Conservation (phyloP, 1,284 basidiomycete species). For the Cerrena zonata region DNA sequence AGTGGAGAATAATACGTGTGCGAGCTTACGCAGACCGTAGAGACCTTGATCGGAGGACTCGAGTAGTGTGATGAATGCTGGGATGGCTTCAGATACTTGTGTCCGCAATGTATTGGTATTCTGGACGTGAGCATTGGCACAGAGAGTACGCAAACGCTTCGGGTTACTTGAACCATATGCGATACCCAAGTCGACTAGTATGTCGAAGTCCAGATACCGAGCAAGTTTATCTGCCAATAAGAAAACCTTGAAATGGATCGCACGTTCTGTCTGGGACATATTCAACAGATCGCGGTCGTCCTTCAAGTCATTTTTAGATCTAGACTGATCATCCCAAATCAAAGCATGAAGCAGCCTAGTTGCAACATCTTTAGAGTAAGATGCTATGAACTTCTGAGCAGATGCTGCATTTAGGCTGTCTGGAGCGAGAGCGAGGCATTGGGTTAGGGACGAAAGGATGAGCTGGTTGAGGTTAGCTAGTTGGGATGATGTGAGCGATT, state of each 20-base stretch:
- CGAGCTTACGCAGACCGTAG: slow-evolving; percentile 58
- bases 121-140: slow-evolving; percentile 34
- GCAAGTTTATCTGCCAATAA: slow-evolving; percentile 51
- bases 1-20: slow-evolving; percentile 52
- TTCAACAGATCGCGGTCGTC: slow-evolving; percentile 9
- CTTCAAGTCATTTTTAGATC: slow-evolving; percentile 15
- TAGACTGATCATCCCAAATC: slow-evolving; percentile 44
- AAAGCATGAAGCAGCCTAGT: slow-evolving; percentile 44
- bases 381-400: slow-evolving; percentile 45
- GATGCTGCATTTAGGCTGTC: slow-evolving; percentile 40
- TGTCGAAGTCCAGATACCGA: slow-evolving; percentile 41
- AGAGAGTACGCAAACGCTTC: slow-evolving; percentile 39
- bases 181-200: slow-evolving; percentile 57
- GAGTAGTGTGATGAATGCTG: slow-evolving; percentile 50
- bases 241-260: slow-evolving; percentile 49
- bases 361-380: slow-evolving; percentile 53
- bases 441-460: slow-evolving; percentile 41
- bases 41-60: slow-evolving; percentile 43
- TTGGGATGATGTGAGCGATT: slow-evolving; percentile 49
- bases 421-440: slow-evolving; percentile 42
- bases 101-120: slow-evolving; percentile 25
- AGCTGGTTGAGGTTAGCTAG: slow-evolving; percentile 42
- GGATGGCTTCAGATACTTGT: slow-evolving; percentile 42
- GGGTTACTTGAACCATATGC: slow-evolving; percentile 44
- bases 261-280: slow-evolving; percentile 34